Base-by-base conservation (phyloP, 2,329 filamentous ascomycete species). In the Fusarium nanum region DNA sequence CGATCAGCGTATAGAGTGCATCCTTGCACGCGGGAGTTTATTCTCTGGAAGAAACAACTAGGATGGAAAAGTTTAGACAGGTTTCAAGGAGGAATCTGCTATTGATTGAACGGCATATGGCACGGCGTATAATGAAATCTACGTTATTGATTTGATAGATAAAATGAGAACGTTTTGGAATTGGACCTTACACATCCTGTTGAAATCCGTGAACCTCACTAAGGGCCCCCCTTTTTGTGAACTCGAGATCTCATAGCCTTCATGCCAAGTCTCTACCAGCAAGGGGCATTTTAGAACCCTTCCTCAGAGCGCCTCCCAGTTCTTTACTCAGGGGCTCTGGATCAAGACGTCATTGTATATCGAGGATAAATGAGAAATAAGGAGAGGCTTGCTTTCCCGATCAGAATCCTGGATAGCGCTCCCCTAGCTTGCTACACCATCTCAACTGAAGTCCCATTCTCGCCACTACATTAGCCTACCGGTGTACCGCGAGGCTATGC, bases 1-100 rank as follows among this genome's bases (percentile, higher is more conserved):
- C 92, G 3, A 95, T 95, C 77, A 93, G 91, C 78, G 92, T 94
- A 59, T 94, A 86, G 79, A 22, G 30, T 34, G 45, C 23, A 25
- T n/a, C 25, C 59, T 47, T 40, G 20, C 20, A 11, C n/a, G 6
- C 12, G 25, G 34, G 52, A 32, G 57, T 55, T 59, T 28, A 32
- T 27, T 40, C 23, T 20, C 25, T 16, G 23, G 40, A 9, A 45
- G 40, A 25, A 41, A 32, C 14, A n/a, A 58, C 25, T 40, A 32
- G 67, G 62, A 70, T 16, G 28, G 56, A 56, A 71, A 71, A 71
- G 57, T 61, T 53, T 65, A 48, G 49, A 34, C 56, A 66, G 49
- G 46, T 69, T 60, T 13, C 54, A 58, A 34, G 45, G 46, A 53
- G 52, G 48, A 48, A 64, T 42, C 67, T 68, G 63, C 52, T 64